These are phyloP conservation scores for Punctularia strigosozonata DNA, from an alignment of 768 basidiomycete species.

Conservation along the genomic window DNA sequence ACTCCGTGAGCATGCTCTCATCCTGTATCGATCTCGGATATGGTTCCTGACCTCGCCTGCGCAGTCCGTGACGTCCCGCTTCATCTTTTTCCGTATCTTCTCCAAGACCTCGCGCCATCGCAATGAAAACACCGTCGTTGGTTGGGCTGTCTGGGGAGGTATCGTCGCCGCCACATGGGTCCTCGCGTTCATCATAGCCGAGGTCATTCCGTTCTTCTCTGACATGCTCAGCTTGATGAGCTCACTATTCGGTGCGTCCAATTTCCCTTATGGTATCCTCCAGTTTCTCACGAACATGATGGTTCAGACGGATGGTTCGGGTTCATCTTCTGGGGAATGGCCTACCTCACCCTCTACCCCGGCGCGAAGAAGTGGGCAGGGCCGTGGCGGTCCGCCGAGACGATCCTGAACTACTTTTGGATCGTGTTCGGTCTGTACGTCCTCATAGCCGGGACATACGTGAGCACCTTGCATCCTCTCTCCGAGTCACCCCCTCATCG, in stretches of 20 bases:
- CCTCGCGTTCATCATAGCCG: constrained; percentile 16
- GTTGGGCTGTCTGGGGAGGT: constrained; percentile 13
- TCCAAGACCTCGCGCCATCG: constrained; percentile 23
- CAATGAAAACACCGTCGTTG: constrained; percentile 16
- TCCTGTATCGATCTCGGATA: neutral
- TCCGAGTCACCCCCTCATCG: too few species aligned
- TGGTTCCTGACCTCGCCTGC: neutral
- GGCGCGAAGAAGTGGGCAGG: constrained; percentile 24
- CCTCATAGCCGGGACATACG: constrained; percentile 27
- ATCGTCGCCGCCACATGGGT: constrained; percentile 16
- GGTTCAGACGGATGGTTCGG: constrained; percentile 22
- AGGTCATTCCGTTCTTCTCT: constrained; percentile 21
- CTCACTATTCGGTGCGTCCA: constrained; percentile 25
- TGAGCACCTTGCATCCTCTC: constrained; percentile 10
- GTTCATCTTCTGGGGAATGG: constrained; percentile 34
- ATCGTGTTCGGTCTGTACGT: constrained; percentile 26
- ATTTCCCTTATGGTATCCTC: neutral
- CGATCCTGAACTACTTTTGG: constrained; percentile 24
- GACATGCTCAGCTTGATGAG: constrained; percentile 31
- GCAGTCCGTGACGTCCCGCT: constrained; percentile 29
- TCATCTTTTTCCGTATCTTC: constrained; percentile 34
- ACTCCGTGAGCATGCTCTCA: constrained; percentile 20
- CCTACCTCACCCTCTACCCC: constrained; percentile 27
- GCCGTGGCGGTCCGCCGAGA: constrained; percentile 19
- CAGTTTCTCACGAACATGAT: neutral